phyloP scores from a whole-genome alignment of 192 early-diverging fungal species.

The Umbelopsis ramanniana region DNA sequence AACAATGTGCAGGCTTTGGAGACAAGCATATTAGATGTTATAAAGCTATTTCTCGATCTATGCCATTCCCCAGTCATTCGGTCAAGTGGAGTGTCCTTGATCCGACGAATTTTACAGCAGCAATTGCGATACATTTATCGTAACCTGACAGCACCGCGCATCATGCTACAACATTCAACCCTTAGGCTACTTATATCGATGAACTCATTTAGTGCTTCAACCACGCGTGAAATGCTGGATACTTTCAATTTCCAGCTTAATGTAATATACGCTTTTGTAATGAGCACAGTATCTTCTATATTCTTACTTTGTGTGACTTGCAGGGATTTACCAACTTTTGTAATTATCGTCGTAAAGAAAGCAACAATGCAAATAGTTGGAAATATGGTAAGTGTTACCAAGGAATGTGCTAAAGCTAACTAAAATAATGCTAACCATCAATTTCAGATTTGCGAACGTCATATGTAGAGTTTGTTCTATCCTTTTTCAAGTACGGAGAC shows the following conservation, averaged over 20 bases:
- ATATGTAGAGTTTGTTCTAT: constrained; percentile 77
- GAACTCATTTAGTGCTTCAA: constrained; percentile 56
- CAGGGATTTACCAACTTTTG: constrained; percentile 36
- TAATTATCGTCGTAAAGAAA: constrained; percentile 35
- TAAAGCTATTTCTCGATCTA: constrained; percentile 42
- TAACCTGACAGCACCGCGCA: constrained; percentile 61
- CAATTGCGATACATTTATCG: constrained; percentile 70
- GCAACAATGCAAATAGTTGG: constrained; percentile 29
- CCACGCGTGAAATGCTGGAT: constrained; percentile 67
- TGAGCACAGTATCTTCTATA: neutral
- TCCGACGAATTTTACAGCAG: constrained; percentile 62
- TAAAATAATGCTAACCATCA: neutral
- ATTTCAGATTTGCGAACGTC: constrained; percentile 66
- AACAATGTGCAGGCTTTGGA: constrained; percentile 58
- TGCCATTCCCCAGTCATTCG: constrained; percentile 36
- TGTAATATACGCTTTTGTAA: constrained; percentile 21
- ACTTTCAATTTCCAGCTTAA: constrained; percentile 78
- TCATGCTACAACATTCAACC: constrained; percentile 62
- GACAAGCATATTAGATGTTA: constrained; percentile 61
- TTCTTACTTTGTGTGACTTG: constrained; percentile 23
- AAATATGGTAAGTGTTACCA: constrained; percentile 30
- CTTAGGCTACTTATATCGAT: constrained; percentile 67
- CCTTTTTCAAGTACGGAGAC: constrained; percentile 77
- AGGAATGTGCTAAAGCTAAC: too few species aligned
- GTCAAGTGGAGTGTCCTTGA: constrained; percentile 50